Base-by-base conservation (phyloP, 2,329 filamentous ascomycete species). In the Hypomyces perniciosus region DNA sequence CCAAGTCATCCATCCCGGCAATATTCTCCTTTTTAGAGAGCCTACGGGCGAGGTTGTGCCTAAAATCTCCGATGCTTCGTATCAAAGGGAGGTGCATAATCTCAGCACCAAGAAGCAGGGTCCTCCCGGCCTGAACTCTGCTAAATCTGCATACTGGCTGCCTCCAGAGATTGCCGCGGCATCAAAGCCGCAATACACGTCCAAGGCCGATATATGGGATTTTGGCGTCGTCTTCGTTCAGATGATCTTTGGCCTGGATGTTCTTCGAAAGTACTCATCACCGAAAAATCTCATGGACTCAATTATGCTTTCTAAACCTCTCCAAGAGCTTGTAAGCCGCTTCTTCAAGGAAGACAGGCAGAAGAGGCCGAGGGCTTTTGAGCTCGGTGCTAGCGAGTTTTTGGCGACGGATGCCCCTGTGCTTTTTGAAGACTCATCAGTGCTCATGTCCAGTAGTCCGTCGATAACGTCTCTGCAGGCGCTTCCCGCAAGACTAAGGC, bases 171-270 rank as follows among this genome's bases (percentile, higher is more conserved):
- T 90, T 46, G 79, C 80, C 30, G 78, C 72, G 43, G 77, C 75
- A 1, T 80, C 78, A 53, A 84, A 79, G 29, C 77, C 77, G 30
- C 74, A 86, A 66, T 76, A 85, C 70, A 83, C 79, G 1, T 79
- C 80, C 61, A 96, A 96, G 66, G 89, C 90, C 0, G 93, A 97
- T 65, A 81, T 97, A 7, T 99, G 93, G 93, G 88, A 96, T 58
- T 83, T 99, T 61, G 93, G 93, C 4, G 82, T 96, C 30, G 80
- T 96, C 5, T 88, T 96, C 59, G 69, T 96, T 37, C 92, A 99
- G 65, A 96, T 97, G 90, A 80, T 93, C 4, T 92, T 96, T 65
- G 93, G 93, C 2, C 75, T 90, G 33, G 83, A 90, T 57, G 80
- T 90, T 6, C 75, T 86, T 13, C 78, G 85, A 53, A 86, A 84